A percentile compares a stretch with the other conserved stretches of the same genome.
These are phyloP conservation scores for Boletus rubroflammeus DNA, from an alignment of 768 basidiomycete species.

Conservation along the genomic window DNA sequence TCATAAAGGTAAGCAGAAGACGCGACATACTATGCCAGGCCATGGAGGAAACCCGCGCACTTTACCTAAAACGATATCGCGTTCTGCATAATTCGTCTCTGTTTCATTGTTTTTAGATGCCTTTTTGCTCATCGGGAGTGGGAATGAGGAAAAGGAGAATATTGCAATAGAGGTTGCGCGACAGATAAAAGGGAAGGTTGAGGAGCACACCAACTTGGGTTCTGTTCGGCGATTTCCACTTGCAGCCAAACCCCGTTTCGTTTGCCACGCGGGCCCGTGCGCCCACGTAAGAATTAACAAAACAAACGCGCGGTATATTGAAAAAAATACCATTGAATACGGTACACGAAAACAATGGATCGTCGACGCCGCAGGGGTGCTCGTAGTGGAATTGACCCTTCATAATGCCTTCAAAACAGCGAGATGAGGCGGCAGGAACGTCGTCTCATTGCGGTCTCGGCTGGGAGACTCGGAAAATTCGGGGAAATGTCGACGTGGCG, in stretches of 20 bases:
- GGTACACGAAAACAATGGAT: constrained; percentile 27
- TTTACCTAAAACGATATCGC: constrained; percentile 90
- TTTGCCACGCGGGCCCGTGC: constrained; percentile 40
- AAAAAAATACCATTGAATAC: constrained; percentile 31
- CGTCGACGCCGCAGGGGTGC: constrained; percentile 18
- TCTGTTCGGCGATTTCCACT: constrained; percentile 39
- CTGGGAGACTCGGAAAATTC: constrained; percentile 9
- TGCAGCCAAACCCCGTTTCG: constrained; percentile 36
- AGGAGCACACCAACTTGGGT: constrained; percentile 39
- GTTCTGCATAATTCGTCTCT: constrained; percentile 53
- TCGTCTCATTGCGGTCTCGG: background rate
- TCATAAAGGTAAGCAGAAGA: constrained; percentile 15
- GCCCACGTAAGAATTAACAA: constrained; percentile 38
- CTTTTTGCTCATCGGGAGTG: constrained; percentile 50
- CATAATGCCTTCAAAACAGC: constrained; percentile 12
- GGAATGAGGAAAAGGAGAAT: constrained; percentile 12
- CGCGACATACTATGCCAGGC: constrained; percentile 83
- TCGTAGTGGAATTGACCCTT: constrained; percentile 14
- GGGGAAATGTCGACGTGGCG: constrained; percentile 10
- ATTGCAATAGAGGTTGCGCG: constrained; percentile 27
- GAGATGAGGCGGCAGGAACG: background rate
- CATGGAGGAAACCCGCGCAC: constrained; percentile 92
- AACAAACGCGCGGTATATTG: constrained; percentile 30
- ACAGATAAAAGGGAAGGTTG: constrained; percentile 40
- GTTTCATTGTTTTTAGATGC: constrained; percentile 38